Conservation (phyloP, 108 stramenopile species). For the Aurantiochytrium sp. region DNA sequence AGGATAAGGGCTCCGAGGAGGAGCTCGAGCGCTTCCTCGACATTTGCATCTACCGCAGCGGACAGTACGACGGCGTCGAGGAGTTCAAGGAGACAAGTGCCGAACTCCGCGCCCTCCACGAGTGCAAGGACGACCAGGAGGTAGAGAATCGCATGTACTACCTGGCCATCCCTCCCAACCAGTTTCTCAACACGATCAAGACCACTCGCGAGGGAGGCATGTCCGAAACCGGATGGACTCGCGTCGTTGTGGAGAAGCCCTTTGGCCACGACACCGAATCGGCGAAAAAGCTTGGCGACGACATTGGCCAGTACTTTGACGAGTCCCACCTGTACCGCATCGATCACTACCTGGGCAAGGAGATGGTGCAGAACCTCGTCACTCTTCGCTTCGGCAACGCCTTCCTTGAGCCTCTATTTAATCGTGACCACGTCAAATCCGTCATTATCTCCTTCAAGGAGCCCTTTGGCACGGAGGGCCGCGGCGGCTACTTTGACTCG, state of each 20-base stretch:
- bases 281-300: conserved; percentile 60
- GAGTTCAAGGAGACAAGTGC: conserved; percentile 54
- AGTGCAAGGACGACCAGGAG: background rate
- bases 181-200: conserved; percentile 73
- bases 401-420: conserved; percentile 82
- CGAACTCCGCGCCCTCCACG: conserved; percentile 27
- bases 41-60: conserved; percentile 63
- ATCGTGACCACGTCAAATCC: conserved; percentile 33
- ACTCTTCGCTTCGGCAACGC: conserved; percentile 81
- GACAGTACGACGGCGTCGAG: conserved; percentile 67
- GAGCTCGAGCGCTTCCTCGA: conserved; percentile 63
- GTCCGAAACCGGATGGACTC: conserved; percentile 65
- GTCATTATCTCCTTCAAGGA: conserved; percentile 56
- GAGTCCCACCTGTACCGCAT: conserved; percentile 82
- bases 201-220: conserved; percentile 65
- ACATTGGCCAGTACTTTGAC: conserved; percentile 59
- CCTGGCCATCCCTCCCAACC: conserved; percentile 92
- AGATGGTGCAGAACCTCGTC: conserved; percentile 92
- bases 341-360: conserved; percentile 97
- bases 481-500: conserved; percentile 88
- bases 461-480: conserved; percentile 59
- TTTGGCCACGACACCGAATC: conserved; percentile 84
- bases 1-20: conserved; percentile 28
- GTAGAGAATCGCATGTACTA: conserved; percentile 73
- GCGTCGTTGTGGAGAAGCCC: conserved; percentile 93